Evolutionary conservation across 2,329 filamentous ascomycete species (phyloP).

Genomic region (Fusarium sp.): DNA sequence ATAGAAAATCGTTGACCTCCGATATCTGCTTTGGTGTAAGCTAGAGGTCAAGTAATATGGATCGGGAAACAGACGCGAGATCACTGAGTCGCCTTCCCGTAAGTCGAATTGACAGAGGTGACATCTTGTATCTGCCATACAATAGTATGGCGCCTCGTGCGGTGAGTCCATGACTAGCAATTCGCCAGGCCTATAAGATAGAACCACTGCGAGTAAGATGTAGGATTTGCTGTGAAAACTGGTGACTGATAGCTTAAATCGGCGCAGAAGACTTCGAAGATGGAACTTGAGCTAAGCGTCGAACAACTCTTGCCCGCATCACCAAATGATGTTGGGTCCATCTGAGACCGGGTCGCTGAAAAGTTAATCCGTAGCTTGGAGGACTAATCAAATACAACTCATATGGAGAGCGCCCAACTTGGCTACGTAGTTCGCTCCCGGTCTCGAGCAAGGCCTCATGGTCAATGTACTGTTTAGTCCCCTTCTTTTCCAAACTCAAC

Average conservation of each 20-base stretch:
- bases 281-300: neutral
- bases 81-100: neutral
- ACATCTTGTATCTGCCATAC: neutral
- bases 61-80: neutral
- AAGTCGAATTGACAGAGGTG: neutral
- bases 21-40: neutral
- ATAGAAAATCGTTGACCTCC: neutral
- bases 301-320: neutral
- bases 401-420: neutral
- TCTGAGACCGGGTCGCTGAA: neutral
- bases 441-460: neutral
- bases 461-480: neutral
- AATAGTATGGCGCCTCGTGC: neutral
- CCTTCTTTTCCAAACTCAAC: neutral
- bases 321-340: neutral
- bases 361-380: neutral
- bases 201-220: neutral
- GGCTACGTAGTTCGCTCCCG: neutral
- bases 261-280: no score
- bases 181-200: neutral
- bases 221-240: no score
- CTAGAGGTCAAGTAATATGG: neutral
- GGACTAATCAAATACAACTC: no score
- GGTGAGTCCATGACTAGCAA: neutral
- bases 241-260: accelerated